A percentile compares a stretch with the other conserved stretches of the same genome.
phyloP scores from a whole-genome alignment of 768 basidiomycete species.

The Mycena filopes region DNA sequence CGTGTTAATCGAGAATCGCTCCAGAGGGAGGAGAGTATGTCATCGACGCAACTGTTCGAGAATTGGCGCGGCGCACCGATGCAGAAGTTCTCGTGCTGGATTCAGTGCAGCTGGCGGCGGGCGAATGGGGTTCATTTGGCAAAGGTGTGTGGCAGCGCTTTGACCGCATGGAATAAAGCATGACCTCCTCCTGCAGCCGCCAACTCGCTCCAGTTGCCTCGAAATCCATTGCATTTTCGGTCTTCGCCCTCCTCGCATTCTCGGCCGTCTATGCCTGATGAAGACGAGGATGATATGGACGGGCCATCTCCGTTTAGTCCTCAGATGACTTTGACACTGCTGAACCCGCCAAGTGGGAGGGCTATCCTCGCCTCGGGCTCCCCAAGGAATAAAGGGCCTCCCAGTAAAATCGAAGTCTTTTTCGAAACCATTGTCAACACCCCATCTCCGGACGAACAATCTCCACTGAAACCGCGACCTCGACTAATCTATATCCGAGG shows the following conservation, averaged over 20 bases:
- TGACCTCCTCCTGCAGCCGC: slow-evolving; percentile 62
- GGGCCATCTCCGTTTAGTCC: slow-evolving; percentile 43
- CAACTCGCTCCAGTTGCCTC: slow-evolving; percentile 70
- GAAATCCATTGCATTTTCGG: slow-evolving; percentile 82
- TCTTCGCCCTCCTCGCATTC: slow-evolving; percentile 41
- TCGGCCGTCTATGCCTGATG: slow-evolving; percentile 52
- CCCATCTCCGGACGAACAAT: slow-evolving; percentile 44
- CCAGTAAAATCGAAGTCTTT: slow-evolving; percentile 72
- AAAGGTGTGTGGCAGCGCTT: slow-evolving; percentile 59
- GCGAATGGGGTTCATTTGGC: slow-evolving; percentile 89
- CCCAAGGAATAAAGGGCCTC: slow-evolving; percentile 55
- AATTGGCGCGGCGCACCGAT: slow-evolving; percentile 76
- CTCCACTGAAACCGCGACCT: slow-evolving; percentile 52
- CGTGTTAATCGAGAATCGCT: not conserved
- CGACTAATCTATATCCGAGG: slow-evolving; percentile 83
- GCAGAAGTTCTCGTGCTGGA: slow-evolving; percentile 90
- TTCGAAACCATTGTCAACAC: slow-evolving; percentile 83
- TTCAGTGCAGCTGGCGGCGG: slow-evolving; percentile 84
- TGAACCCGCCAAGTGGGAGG: slow-evolving; percentile 51
- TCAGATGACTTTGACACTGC: slow-evolving; percentile 55
- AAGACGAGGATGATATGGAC: slow-evolving; percentile 56
- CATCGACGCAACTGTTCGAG: slow-evolving; percentile 80
- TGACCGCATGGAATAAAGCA: not conserved
- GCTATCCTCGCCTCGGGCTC: slow-evolving; percentile 53
- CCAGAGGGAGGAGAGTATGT: slow-evolving; percentile 85